Conservation (phyloP, 208 protist genomes). For the Wallacemonas sp. region DNA sequence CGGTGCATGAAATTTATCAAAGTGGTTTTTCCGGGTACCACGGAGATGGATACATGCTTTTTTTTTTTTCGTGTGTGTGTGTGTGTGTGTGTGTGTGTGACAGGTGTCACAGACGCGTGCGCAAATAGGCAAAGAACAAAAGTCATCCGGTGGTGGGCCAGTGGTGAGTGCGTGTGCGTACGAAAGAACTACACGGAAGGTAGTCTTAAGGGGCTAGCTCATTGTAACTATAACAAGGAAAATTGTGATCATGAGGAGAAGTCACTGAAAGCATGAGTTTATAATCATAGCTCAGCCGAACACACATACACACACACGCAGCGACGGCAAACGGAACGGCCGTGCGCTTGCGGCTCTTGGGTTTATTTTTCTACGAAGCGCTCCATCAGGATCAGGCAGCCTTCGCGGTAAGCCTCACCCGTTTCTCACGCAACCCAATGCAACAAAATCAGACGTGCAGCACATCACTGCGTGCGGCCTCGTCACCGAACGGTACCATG, state of each 20-base stretch:
- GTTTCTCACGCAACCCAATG: background rate
- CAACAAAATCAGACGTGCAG: no score
- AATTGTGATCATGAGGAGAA: conserved; percentile 29
- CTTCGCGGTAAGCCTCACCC: conserved; percentile 64
- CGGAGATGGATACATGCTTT: no score
- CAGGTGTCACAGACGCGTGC: no score
- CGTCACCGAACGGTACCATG: no score
- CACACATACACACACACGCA: background rate
- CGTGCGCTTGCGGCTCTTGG: conserved; percentile 20
- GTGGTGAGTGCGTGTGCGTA: no score
- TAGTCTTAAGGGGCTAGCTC: conserved; percentile 17
- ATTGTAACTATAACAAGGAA: conserved; percentile 53
- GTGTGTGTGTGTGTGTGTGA: no score
- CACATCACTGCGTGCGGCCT: background rate
- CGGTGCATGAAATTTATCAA: no score
- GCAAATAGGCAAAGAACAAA: no score
- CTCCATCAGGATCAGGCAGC: conserved; percentile 42
- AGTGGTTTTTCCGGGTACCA: no score
- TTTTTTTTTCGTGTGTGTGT: no score
- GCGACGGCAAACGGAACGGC: background rate
- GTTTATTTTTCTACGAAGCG: conserved; percentile 68
- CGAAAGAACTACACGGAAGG: no score
- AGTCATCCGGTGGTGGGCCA: no score
- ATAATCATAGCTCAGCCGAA: conserved; percentile 23
- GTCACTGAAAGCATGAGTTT: conserved; percentile 32